A percentile compares a stretch with the other conserved stretches of the same genome.
phyloP scores from a whole-genome alignment of 164 flowering plant genomes.

The Umbellularia californica region DNA sequence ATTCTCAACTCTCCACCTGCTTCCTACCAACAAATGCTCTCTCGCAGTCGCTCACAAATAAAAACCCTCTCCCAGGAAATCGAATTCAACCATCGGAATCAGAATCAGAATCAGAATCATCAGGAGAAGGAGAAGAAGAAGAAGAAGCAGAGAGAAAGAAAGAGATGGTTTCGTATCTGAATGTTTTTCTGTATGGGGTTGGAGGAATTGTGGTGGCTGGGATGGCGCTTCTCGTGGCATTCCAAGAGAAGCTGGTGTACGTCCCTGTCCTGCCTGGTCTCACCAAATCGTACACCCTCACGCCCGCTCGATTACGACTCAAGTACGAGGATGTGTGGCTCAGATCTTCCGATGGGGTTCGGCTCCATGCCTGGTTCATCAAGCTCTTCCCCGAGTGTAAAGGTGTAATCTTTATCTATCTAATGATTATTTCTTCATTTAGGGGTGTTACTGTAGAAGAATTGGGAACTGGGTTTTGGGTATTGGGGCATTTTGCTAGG shows the following conservation, averaged over 20 bases:
- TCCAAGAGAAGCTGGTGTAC: conserved; percentile 89
- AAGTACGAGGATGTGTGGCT: conserved; percentile 93
- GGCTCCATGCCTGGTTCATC: conserved; percentile 98
- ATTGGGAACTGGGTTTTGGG: not conserved
- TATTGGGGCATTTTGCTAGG: not conserved
- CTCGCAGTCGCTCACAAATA: too few relatives aligned
- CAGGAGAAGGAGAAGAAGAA: too few relatives aligned
- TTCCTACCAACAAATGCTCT: not conserved
- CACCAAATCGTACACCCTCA: conserved; percentile 74
- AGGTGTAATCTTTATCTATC: conserved; percentile 35
- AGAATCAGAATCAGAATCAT: too few relatives aligned
- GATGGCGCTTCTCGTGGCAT: conserved; percentile 80
- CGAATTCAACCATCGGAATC: too few relatives aligned
- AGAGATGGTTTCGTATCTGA: conserved; percentile 72
- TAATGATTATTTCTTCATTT: not conserved
- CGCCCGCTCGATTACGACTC: conserved; percentile 82
- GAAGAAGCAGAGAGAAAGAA: conserved; percentile 1
- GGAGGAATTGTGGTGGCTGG: conserved; percentile 86
- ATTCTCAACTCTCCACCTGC: not conserved
- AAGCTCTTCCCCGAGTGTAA: conserved; percentile 80
- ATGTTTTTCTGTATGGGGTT: conserved; percentile 62
- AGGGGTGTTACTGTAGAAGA: not conserved
- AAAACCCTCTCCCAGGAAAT: not conserved
- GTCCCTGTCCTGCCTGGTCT: conserved; percentile 97
- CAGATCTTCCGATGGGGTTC: conserved; percentile 79